Conservation (phyloP, 768 basidiomycete genomes). For the Punctularia strigosozonata region DNA sequence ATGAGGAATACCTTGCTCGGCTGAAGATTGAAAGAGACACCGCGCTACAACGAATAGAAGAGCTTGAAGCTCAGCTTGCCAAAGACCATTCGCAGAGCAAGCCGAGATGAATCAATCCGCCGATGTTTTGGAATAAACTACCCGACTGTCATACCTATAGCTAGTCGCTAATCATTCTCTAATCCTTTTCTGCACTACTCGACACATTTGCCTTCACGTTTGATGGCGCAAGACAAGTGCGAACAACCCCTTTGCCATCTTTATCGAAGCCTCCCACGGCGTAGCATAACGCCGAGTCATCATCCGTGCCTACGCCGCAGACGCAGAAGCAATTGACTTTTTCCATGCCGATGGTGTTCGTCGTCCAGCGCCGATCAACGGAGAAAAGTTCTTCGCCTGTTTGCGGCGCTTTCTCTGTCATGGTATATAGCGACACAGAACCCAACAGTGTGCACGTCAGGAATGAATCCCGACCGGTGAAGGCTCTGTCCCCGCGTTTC, state of each 20-base stretch:
- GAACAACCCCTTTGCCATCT: neutral
- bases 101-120: neutral
- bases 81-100: constrained; percentile 19
- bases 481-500: neutral
- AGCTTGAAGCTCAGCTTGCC: constrained; percentile 35
- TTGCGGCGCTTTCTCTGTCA: neutral
- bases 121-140: neutral
- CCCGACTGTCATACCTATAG: neutral
- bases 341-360: neutral
- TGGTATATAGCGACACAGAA: neutral
- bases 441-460: constrained; percentile 1
- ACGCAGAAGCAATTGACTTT: neutral
- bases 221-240: neutral
- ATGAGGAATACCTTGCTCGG: constrained; percentile 59
- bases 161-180: neutral
- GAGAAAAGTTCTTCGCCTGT: neutral
- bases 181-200: neutral
- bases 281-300: too few species aligned
- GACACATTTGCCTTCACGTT: neutral
- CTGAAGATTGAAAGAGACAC: constrained; percentile 45
- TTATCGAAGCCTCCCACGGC: neutral
- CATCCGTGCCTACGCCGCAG: neutral
- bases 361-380: neutral
- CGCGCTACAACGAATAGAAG: constrained; percentile 43
- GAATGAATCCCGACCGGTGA: neutral